Evolutionary conservation across 2,329 filamentous ascomycete species (phyloP), one percentile per base, ranked within the genome.

Genomic region (Aurifilum marmelostoma): DNA sequence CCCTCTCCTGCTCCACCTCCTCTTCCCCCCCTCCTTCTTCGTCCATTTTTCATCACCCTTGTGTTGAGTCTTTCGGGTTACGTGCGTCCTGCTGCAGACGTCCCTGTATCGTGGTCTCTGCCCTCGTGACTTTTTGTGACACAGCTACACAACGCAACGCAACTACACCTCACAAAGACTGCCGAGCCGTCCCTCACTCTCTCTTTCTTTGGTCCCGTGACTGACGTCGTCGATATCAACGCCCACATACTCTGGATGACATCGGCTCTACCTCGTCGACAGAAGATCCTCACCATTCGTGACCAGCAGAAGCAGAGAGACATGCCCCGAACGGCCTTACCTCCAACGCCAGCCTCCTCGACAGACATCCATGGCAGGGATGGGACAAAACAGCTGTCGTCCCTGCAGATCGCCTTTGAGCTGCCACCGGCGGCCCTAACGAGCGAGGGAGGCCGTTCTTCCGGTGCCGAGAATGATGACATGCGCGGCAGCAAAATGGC

Each of bases 261-360:
- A 27, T 52, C n/a, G n/a, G n/a, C 47, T 52, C 47, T 52, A 14
- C n/a, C 3, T 52, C 5, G 8, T 52, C 24, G 24, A 14, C n/a
- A 27, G n/a, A 52, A 27, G n/a, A 52, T 43, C 47, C 7, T 54
- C 50, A 54, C 50, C 11, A 27, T 4, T 2, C 50, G 24, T 12
- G 24, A 9, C 50, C 50, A 27, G 24, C 14, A 37, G 37, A n/a
- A n/a, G 12, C 14, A 29, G 47, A 27, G 63, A 72, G 78, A 71
- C 72, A 94, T 94, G 91, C 88, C 91, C 77, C 88, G 86, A 69
- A 84, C 87, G 59, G 83, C 82, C 67, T 83, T 89, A 66, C 92
- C 91, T 59, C 92, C 90, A 58, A 97, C 93, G 63, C 93, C 93
- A 54, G 89, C 88, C 65, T 92, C 92, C 14, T 95, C 92, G 43